These are phyloP conservation scores for Grifola frondosa DNA, from an alignment of 1,284 basidiomycete genomes.

Conservation along the genomic window DNA sequence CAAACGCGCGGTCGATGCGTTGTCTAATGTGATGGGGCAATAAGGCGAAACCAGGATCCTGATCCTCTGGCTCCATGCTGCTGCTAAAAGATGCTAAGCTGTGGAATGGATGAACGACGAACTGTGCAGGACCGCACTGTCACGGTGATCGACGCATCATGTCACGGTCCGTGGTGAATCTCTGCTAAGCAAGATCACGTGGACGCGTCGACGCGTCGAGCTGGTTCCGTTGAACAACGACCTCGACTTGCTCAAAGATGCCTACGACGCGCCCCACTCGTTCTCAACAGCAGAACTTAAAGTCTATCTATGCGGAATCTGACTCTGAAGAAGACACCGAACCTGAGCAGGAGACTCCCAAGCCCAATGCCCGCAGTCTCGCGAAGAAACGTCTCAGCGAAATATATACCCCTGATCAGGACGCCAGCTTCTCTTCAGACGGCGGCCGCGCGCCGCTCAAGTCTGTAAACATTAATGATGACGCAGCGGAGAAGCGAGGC, in stretches of 20 bases:
- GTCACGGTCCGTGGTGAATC: background rate
- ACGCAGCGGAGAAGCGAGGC: conserved; percentile 74
- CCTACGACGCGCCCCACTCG: conserved; percentile 26
- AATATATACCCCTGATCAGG: conserved; percentile 43
- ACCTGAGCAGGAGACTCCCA: conserved; percentile 26
- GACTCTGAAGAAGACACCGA: conserved; percentile 32
- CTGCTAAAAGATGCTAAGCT: too few relatives aligned
- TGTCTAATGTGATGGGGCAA: conserved; percentile 19
- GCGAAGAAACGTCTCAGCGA: conserved; percentile 66
- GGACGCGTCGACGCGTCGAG: conserved; percentile 23
- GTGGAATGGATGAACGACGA: background rate
- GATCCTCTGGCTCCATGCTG: too few relatives aligned
- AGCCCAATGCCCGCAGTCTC: conserved; percentile 16
- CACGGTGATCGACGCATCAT: background rate
- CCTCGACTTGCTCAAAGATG: conserved; percentile 19
- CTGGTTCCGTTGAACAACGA: conserved; percentile 23
- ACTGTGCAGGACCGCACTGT: background rate
- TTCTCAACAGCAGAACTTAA: conserved; percentile 8
- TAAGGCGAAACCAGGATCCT: conserved; percentile 22
- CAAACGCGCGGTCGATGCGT: conserved; percentile 31
- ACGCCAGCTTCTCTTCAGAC: conserved; percentile 51
- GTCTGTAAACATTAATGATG: conserved; percentile 74
- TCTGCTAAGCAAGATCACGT: conserved; percentile 21
- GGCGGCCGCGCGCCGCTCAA: conserved; percentile 48
- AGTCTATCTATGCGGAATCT: conserved; percentile 21